Evolutionary conservation across 177 flowering plant genomes (phyloP).

Genomic region (Telopea speciosissima): DNA sequence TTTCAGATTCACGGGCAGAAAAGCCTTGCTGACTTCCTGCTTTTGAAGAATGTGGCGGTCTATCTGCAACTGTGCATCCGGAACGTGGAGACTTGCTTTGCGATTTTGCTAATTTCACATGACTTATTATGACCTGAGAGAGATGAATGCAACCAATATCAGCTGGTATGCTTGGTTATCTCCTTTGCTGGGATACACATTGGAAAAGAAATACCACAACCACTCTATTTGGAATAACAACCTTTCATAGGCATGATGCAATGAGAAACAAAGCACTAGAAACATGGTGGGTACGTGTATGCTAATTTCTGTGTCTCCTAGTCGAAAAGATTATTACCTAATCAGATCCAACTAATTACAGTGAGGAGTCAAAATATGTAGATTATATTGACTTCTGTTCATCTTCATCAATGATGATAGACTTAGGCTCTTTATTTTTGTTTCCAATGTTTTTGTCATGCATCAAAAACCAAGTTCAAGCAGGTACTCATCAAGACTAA

Average conservation of each 20-base stretch:
- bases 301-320: neutral
- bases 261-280: neutral
- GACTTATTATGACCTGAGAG: constrained; percentile 24
- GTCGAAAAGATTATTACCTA: neutral
- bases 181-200: neutral
- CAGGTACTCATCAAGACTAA: no score
- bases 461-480: neutral
- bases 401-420: neutral
- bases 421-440: neutral
- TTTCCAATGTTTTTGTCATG: neutral
- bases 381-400: neutral
- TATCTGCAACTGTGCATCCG: constrained; percentile 17
- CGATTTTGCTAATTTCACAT: constrained; percentile 14
- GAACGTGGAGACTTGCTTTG: constrained; percentile 20
- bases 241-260: neutral
- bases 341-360: neutral
- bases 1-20: constrained; percentile 8
- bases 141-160: neutral
- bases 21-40: constrained; percentile 12
- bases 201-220: neutral
- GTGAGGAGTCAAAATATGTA: neutral
- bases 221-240: neutral
- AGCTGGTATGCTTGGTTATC: neutral
- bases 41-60: constrained; percentile 13
- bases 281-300: neutral